A percentile compares a stretch with the other conserved stretches of the same genome.
Conservation (phyloP, 1,284 basidiomycete genomes). For the Melampsora larici-populina region DNA sequence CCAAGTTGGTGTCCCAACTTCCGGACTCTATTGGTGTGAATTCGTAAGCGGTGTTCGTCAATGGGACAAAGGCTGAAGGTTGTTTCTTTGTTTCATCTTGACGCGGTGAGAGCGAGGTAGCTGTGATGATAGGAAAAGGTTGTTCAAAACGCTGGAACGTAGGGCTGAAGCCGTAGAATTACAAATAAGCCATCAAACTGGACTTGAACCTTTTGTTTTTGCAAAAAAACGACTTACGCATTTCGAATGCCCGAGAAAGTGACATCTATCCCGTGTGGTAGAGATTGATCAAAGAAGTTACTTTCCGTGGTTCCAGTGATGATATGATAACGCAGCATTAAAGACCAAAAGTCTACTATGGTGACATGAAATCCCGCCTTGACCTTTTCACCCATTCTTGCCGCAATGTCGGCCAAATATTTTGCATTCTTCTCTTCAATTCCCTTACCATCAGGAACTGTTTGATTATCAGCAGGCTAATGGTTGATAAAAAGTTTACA, state of each 20-base stretch:
- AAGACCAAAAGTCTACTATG: slow-evolving; percentile 24
- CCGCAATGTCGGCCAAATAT: neutral
- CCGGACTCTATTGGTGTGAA: slow-evolving; percentile 34
- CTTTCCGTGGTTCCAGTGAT: slow-evolving; percentile 1
- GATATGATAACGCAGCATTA: slow-evolving; percentile 19
- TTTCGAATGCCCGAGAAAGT: slow-evolving; percentile 31
- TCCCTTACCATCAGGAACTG: neutral
- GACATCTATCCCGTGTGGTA: slow-evolving; percentile 14
- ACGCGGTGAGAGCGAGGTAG: slow-evolving; percentile 1
- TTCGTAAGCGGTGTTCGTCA: slow-evolving; percentile 31
- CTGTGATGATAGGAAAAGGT: slow-evolving; percentile 41
- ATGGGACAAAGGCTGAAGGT: slow-evolving; percentile 13
- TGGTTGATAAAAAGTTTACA: neutral
- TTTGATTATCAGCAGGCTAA: slow-evolving; percentile 13
- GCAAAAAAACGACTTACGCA: slow-evolving; percentile 6
- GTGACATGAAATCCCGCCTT: no score
- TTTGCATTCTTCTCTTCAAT: slow-evolving; percentile 6
- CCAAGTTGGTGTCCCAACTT: slow-evolving; percentile 27
- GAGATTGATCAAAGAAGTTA: slow-evolving; percentile 28
- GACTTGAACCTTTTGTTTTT: neutral
- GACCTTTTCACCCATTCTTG: slow-evolving; percentile 3
- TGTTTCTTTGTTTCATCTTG: neutral
- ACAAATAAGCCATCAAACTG: neutral
- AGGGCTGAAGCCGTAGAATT: neutral
- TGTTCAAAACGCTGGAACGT: slow-evolving; percentile 21